phyloP scores from a whole-genome alignment of 2,329 filamentous ascomycete species.

The Aspergillus fischeri region DNA sequence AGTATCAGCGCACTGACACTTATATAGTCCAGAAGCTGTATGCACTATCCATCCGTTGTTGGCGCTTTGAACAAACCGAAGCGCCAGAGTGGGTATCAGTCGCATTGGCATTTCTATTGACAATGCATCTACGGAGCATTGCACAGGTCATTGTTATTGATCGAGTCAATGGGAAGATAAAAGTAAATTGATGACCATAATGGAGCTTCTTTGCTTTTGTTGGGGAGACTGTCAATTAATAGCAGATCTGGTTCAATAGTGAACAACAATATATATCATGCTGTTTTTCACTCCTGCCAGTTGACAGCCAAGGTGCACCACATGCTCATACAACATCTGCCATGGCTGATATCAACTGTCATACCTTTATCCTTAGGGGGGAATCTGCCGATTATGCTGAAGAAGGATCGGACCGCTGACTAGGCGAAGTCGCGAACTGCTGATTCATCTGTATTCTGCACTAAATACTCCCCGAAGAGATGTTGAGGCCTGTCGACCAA shows the following conservation, averaged over 20 bases:
- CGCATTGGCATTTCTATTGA: not conserved
- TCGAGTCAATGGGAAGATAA: not conserved
- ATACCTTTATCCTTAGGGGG: not conserved
- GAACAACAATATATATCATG: not conserved
- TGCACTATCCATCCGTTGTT: not conserved
- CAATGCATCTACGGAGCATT: not conserved
- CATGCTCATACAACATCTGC: slow-evolving; percentile 3
- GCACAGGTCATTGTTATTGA: not conserved
- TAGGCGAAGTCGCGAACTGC: not conserved
- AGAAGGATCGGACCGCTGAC: not conserved
- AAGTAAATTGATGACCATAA: not conserved
- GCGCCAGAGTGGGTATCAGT: slow-evolving; percentile 5
- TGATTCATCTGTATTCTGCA: not conserved
- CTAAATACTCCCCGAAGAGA: not conserved
- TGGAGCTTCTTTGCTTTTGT: not conserved
- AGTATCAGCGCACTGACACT: not conserved
- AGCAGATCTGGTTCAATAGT: not conserved
- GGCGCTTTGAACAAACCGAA: slow-evolving; percentile 2
- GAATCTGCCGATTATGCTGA: not conserved
- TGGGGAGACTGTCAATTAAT: not conserved
- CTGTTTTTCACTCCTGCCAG: not conserved
- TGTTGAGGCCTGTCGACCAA: not conserved
- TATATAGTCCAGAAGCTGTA: not conserved
- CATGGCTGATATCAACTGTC: not conserved
- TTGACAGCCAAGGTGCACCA: not conserved